These are phyloP conservation scores for Adansonia madagascariensis DNA, from an alignment of 441 rosid species.

Conservation along the genomic window DNA sequence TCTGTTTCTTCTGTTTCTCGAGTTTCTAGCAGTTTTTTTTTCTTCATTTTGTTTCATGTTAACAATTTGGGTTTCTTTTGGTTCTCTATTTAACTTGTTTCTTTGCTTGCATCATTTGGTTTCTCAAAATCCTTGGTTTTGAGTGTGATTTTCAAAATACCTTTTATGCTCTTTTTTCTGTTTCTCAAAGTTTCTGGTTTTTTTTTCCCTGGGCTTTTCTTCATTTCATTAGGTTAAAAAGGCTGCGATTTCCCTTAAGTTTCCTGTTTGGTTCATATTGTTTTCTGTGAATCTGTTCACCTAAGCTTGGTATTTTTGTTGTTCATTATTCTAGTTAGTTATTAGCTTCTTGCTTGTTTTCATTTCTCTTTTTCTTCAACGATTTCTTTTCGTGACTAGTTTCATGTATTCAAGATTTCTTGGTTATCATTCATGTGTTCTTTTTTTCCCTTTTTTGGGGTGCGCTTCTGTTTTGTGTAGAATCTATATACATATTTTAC, in stretches of 20 bases:
- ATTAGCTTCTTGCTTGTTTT: background rate
- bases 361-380: background rate
- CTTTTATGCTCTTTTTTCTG: background rate
- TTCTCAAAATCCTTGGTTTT: background rate
- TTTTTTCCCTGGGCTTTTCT: background rate
- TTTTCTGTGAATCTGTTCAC: constrained; percentile 1
- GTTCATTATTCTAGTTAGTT: background rate
- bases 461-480: background rate
- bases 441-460: background rate
- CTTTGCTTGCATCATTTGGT: background rate
- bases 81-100: background rate
- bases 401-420: background rate
- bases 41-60: background rate
- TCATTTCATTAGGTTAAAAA: constrained; percentile 4
- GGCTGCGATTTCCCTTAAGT: background rate
- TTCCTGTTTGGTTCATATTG: background rate
- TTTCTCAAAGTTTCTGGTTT: background rate
- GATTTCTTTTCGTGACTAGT: background rate
- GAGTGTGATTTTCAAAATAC: background rate
- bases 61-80: background rate
- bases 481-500: background rate
- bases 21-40: background rate
- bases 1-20: background rate
- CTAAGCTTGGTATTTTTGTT: constrained; percentile 3
- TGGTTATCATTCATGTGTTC: background rate